A percentile compares a stretch with the other conserved stretches of the same genome.
phyloP scores from a whole-genome alignment of 2,329 filamentous ascomycete genomes.

The Colletotrichum sp. region DNA sequence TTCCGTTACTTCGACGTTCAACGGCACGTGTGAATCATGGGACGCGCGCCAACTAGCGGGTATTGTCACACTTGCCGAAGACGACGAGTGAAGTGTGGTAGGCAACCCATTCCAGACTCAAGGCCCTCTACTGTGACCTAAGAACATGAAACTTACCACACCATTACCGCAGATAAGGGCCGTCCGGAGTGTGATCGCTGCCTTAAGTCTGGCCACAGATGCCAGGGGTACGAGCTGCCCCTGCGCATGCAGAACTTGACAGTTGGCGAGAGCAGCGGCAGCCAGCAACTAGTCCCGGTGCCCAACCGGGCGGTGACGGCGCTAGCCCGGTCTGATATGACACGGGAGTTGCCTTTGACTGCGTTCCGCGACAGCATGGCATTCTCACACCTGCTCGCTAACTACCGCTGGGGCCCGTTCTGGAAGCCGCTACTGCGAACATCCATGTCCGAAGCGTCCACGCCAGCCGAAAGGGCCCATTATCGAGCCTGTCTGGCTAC shows the following conservation, averaged over 20 bases:
- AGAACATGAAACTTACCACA: background rate
- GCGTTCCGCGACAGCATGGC: slow-evolving; percentile 8
- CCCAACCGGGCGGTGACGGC: background rate
- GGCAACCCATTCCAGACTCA: background rate
- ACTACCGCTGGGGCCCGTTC: slow-evolving; percentile 5
- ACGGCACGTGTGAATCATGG: background rate
- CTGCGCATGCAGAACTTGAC: background rate
- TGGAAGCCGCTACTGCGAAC: slow-evolving; percentile 6
- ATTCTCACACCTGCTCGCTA: background rate
- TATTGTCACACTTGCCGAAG: background rate
- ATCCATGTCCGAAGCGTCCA: background rate
- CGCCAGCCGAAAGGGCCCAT: background rate
- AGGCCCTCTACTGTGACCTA: background rate
- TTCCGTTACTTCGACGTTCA: accelerated
- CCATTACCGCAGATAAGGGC: background rate
- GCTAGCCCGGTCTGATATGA: background rate
- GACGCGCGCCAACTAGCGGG: background rate
- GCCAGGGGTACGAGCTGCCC: background rate
- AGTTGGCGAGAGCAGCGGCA: background rate
- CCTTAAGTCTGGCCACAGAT: background rate
- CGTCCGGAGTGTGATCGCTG: background rate
- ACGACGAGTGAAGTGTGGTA: background rate
- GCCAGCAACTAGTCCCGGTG: background rate
- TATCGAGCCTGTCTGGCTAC: slow-evolving; percentile 1
- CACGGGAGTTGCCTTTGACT: background rate